Conservation (phyloP, 2,329 filamentous ascomycete genomes). For the Lasiodiplodia sp. region DNA sequence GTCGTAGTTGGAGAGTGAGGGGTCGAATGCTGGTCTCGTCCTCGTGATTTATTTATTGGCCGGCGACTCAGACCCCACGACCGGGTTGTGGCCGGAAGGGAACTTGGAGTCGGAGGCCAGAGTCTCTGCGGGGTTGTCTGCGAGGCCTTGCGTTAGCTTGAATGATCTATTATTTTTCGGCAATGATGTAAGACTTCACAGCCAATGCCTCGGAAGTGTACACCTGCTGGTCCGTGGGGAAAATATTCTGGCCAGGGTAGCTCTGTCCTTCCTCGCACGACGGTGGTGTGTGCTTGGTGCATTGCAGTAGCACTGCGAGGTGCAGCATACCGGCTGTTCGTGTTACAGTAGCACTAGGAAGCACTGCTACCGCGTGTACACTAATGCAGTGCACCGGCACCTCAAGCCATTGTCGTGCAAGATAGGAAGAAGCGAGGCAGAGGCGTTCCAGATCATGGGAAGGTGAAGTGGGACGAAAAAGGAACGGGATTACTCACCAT, state of each 20-base stretch:
- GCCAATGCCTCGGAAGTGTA: not conserved
- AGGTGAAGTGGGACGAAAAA: not conserved
- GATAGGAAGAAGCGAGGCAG: constrained; percentile 6
- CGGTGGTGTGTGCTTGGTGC: constrained; percentile 21
- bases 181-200: not conserved
- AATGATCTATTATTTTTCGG: not conserved
- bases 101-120: constrained; percentile 59
- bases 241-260: constrained; percentile 6
- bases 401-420: not conserved
- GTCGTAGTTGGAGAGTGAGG: not conserved
- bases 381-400: constrained; percentile 13
- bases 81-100: constrained; percentile 53
- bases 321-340: constrained; percentile 7
- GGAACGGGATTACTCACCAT: constrained; percentile 49
- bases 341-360: constrained; percentile 12
- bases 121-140: constrained; percentile 62
- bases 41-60: constrained; percentile 17
- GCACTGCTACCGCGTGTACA: constrained; percentile 26
- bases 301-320: constrained; percentile 15
- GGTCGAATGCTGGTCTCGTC: not conserved
- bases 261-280: constrained; percentile 8
- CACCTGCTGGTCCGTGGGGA: not conserved
- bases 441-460: not conserved
- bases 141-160: constrained; percentile 33
- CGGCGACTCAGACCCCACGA: constrained; percentile 46